Base-by-base conservation (phyloP, 768 basidiomycete species). In the Coprinopsis strossmayeri region DNA sequence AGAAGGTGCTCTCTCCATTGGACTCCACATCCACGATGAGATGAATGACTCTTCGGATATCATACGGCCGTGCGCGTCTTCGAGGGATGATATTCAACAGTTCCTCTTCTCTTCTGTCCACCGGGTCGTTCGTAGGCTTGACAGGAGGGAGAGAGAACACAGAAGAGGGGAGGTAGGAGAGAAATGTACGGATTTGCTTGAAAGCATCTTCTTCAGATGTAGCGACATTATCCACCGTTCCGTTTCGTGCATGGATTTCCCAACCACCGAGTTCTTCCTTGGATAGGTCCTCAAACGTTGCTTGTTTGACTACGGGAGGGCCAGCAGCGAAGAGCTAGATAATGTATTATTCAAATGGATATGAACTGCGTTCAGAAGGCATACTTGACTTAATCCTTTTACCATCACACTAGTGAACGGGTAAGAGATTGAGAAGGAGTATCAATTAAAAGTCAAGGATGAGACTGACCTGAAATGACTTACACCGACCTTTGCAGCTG, bases 151-250 rank as follows among this genome's bases (percentile, higher is more conserved):
- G 53, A 1, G 59, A 45, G 27, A 71, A 69, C 34, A 71, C 67
- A 2, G 68, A 69, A 20, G 68, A 64, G n/a, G 69, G 69, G 3
- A 69, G 62, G 48, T 68, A 71, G 2, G 68, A 71, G 13, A 71
- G 59, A 48, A 69, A 69, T 18, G 28, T 47, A 4, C 59, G 57
- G 26, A 71, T 64, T 56, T 71, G 68, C 1, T 49, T 40, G 49
- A 68, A 68, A 7, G 69, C 68, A 35, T 69, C 68, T 7, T 45
- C 48, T 45, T 71, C 69, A 7, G 69, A 66, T 1, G 55, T 60
- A 5, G 67, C 67, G 27, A 68, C 59, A 30, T 66, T 69, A 50
- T 68, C 67, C 2, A 70, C 64, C 1, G 67, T 64, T 3, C 66
- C 66, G 41, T 70, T 69, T 5, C 59, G 61, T 0, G 62, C 65